phyloP scores from a whole-genome alignment of 1,284 basidiomycete species.

The Fereydounia khargensis region DNA sequence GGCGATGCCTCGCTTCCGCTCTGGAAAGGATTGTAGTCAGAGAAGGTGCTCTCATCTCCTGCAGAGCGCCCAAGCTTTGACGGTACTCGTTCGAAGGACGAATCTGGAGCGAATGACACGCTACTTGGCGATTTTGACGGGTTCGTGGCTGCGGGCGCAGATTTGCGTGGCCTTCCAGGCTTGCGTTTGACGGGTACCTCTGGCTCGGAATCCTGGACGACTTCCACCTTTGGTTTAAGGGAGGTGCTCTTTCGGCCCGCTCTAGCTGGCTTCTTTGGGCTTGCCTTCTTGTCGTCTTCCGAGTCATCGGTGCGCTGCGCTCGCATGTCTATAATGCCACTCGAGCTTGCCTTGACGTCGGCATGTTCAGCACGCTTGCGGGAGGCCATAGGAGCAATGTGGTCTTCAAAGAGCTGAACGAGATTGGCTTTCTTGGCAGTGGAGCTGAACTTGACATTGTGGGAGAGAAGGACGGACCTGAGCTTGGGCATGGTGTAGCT shows the following conservation, averaged over 20 bases:
- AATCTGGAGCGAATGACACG: too few relatives aligned
- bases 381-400: slow-evolving; percentile 28
- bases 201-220: slow-evolving; percentile 1
- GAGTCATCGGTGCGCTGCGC: slow-evolving; percentile 1
- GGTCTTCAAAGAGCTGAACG: slow-evolving; percentile 72
- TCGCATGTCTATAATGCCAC: slow-evolving; percentile 60
- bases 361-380: slow-evolving; percentile 64
- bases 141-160: slow-evolving; percentile 10
- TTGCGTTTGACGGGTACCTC: slow-evolving; percentile 14
- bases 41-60: slow-evolving; percentile 58
- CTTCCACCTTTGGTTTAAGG: neutral
- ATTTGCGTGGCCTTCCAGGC: slow-evolving; percentile 20
- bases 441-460: slow-evolving; percentile 74
- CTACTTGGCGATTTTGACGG: too few relatives aligned
- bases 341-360: slow-evolving; percentile 56
- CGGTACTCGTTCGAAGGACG: too few relatives aligned
- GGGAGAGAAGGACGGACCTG: slow-evolving; percentile 75
- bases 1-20: slow-evolving; percentile 60
- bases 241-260: neutral
- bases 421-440: slow-evolving; percentile 83
- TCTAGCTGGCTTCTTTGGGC: slow-evolving; percentile 61
- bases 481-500: slow-evolving; percentile 77
- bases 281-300: neutral
- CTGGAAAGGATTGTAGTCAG: slow-evolving; percentile 63
- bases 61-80: too few relatives aligned